Conservation (phyloP, 1,284 basidiomycete species). For the Xerocomus cyaneibrunnescens region DNA sequence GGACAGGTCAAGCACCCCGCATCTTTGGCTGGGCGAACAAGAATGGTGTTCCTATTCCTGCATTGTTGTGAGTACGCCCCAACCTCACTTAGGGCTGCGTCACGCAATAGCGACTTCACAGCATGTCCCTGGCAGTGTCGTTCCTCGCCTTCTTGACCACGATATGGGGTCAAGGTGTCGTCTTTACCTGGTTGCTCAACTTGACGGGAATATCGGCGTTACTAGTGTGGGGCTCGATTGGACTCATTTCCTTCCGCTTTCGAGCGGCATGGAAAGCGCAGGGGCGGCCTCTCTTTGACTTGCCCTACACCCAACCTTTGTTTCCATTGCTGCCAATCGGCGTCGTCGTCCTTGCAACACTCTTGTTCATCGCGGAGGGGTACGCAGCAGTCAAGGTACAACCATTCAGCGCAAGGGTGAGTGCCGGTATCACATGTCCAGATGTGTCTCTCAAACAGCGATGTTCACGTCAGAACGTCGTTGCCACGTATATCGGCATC, state of each 20-base stretch:
- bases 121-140: slow-evolving; percentile 44
- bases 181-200: slow-evolving; percentile 63
- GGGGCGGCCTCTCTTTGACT: slow-evolving; percentile 40
- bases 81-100: neutral
- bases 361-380: slow-evolving; percentile 53
- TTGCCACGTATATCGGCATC: slow-evolving; percentile 44
- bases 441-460: neutral
- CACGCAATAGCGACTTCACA: slow-evolving; percentile 18
- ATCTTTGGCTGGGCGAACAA: slow-evolving; percentile 54
- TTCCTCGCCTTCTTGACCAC: slow-evolving; percentile 54
- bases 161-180: slow-evolving; percentile 54
- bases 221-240: slow-evolving; percentile 62
- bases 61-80: slow-evolving; percentile 43
- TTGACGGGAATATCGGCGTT: slow-evolving; percentile 69
- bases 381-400: slow-evolving; percentile 41
- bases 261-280: slow-evolving; percentile 45
- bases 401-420: slow-evolving; percentile 38
- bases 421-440: neutral
- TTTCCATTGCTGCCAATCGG: slow-evolving; percentile 47
- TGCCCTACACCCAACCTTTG: slow-evolving; percentile 49
- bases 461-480: slow-evolving; percentile 36
- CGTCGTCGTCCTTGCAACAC: slow-evolving; percentile 43
- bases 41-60: slow-evolving; percentile 61
- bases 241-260: slow-evolving; percentile 52
- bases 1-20: slow-evolving; percentile 46